Conservation (phyloP, 495 filamentous ascomycete genomes). For the Choiromyces venosus region DNA sequence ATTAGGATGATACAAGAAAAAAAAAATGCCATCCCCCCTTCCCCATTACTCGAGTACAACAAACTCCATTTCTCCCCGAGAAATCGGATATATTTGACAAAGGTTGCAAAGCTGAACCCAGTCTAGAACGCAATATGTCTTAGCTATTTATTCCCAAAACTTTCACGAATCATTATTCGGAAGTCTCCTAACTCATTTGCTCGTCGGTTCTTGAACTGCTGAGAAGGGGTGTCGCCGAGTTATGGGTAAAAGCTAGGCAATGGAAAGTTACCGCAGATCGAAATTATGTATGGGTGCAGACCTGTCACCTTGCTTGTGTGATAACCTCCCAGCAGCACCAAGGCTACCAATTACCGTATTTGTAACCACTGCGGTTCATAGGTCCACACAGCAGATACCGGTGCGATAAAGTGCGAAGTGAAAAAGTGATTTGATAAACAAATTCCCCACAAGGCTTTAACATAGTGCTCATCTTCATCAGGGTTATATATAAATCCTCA, state of each 20-base stretch:
- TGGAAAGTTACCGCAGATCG: not conserved
- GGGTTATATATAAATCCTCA: not conserved
- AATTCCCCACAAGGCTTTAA: not conserved
- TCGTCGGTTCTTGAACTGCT: not conserved
- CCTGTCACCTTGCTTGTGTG: not conserved
- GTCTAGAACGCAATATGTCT: not conserved
- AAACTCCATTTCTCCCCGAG: constrained; percentile 8
- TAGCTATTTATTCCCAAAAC: not conserved
- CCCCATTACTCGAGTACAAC: constrained; percentile 28
- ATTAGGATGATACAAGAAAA: not conserved
- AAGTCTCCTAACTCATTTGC: not conserved
- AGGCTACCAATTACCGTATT: not conserved
- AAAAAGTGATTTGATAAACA: not conserved
- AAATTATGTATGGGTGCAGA: not conserved
- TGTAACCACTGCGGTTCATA: not conserved
- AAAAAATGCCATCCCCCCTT: constrained; percentile 13
- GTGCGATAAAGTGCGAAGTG: not conserved
- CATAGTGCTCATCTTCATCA: not conserved
- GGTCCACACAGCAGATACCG: not conserved
- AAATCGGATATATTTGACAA: not conserved
- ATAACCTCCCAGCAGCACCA: not conserved
- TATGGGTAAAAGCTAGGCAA: not conserved
- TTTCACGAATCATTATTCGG: not conserved
- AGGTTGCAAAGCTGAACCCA: not conserved
- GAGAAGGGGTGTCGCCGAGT: not conserved